Base-by-base conservation (phyloP, 345 rosid species). In the Salix caprea region DNA sequence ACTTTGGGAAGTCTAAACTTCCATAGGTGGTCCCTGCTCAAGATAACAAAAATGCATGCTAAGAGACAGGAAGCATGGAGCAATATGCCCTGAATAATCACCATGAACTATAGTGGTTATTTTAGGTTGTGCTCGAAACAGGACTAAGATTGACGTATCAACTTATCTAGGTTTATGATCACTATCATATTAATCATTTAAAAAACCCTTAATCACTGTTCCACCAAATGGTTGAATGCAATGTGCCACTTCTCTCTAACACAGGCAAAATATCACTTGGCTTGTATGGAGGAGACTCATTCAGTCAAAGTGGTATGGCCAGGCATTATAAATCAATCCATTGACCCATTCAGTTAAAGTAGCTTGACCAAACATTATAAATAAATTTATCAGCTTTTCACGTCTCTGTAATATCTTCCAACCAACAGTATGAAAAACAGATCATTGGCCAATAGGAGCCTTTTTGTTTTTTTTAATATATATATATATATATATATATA, bases 1-100 rank as follows among this genome's bases (percentile, higher is more conserved):
- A 78, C 83, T 96, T 96, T 0, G 99, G 99, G 76, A 82, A 91
- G 78, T 94, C 97, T 68, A 94, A 74, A 83, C 99, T 92, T 81
- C 99, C 99, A 79, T 89, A 96, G 3, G 88, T 87, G 79, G 91
- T 92, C 82, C 99, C 99, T 93, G 87, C 69, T 69, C 39, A 68
- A 26, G 69, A 39, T 69, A 61, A 70, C 21, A 15, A 67, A 48
- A 15, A 74, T 46, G 21, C 14, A 15, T 5, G 37, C 46, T 8
- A 28, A 3, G 7, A 19, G 46, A 64, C 12, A 72, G 19, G 52
- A 34, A 11, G 13, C 40, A 40, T 68, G 54, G 54, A 56, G 62
- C 62, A 56, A n/a, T 56, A 56, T 9, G 26, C 28, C 23, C 11
- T 56, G 28, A 56, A n/a, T 56, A 56, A n/a, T 56, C 13, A n/a